Evolutionary conservation across 106 monocot genomes (phyloP).

Genomic region (Apostasia ramifera): DNA sequence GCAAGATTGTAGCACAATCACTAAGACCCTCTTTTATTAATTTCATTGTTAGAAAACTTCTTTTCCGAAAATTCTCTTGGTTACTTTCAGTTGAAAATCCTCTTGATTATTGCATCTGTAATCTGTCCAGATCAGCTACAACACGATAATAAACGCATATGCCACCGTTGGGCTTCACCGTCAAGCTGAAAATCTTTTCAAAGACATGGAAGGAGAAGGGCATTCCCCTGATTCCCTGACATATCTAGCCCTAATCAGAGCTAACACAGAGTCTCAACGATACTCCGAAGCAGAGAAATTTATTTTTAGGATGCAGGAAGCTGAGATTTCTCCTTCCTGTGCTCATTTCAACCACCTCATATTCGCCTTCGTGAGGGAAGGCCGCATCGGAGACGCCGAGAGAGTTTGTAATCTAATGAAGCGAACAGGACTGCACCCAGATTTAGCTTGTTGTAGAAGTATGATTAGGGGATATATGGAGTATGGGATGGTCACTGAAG

Average conservation of each 20-base stretch:
- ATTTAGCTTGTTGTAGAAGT: conserved; percentile 65
- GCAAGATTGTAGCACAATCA: no score
- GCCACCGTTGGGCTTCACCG: conserved; percentile 51
- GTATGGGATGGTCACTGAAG: conserved; percentile 53
- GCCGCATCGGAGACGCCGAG: conserved; percentile 52
- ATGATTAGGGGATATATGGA: conserved; percentile 79
- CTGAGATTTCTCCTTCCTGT: conserved; percentile 36
- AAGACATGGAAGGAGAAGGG: conserved; percentile 54
- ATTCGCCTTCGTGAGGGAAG: conserved; percentile 46
- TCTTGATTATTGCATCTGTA: background rate
- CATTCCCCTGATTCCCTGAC: conserved; percentile 61
- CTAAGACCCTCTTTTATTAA: background rate
- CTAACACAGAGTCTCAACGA: conserved; percentile 36
- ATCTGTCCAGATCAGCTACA: conserved; percentile 75
- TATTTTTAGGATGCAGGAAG: conserved; percentile 44
- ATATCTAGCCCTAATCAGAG: conserved; percentile 71
- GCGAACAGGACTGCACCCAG: conserved; percentile 42
- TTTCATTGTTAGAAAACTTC: background rate
- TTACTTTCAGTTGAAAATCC: background rate
- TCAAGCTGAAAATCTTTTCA: conserved; percentile 54
- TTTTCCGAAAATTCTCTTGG: background rate
- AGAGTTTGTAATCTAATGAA: conserved; percentile 60
- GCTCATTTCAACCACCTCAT: conserved; percentile 82
- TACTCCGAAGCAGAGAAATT: conserved; percentile 51
- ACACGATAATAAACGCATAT: conserved; percentile 82